These are phyloP conservation scores for Paragyromitra xinjiangensis DNA, from an alignment of 495 filamentous ascomycete genomes.

Conservation along the genomic window DNA sequence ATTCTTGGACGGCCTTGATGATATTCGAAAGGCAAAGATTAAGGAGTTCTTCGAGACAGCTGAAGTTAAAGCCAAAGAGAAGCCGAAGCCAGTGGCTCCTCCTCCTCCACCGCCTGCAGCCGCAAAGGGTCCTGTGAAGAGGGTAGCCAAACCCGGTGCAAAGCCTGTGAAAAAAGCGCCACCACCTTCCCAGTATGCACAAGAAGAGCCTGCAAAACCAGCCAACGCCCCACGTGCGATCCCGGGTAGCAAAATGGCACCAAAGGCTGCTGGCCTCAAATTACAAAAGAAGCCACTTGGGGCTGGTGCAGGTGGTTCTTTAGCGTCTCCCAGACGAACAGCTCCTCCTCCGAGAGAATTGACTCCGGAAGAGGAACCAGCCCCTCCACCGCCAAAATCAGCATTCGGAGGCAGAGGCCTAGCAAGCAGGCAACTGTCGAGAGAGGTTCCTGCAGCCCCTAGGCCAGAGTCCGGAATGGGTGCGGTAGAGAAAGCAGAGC, in stretches of 20 bases:
- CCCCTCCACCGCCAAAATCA: constrained; percentile 68
- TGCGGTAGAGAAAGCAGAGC: constrained; percentile 81
- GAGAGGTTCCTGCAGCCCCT: constrained; percentile 66
- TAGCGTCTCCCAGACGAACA: constrained; percentile 72
- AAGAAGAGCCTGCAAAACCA: constrained; percentile 59
- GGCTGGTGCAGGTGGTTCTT: constrained; percentile 64
- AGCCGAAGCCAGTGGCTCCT: constrained; percentile 81
- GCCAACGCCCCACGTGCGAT: constrained; percentile 66
- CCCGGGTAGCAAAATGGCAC: constrained; percentile 69
- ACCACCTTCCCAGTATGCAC: constrained; percentile 60
- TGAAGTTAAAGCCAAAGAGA: constrained; percentile 95
- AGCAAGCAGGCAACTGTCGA: constrained; percentile 85
- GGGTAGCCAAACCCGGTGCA: constrained; percentile 60
- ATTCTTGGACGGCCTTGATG: constrained; percentile 92
- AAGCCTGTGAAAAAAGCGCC: constrained; percentile 64
- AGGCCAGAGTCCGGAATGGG: constrained; percentile 68
- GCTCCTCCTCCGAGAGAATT: constrained; percentile 64
- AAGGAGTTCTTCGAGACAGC: constrained; percentile 94
- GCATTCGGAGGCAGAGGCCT: constrained; percentile 80
- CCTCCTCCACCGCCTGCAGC: constrained; percentile 71
- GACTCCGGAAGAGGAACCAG: constrained; percentile 68
- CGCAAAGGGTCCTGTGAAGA: constrained; percentile 67
- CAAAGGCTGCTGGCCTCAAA: constrained; percentile 78
- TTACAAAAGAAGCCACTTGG: constrained; percentile 71
- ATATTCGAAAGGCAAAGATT: constrained; percentile 94